phyloP scores from a whole-genome alignment of 1,284 basidiomycete genomes.

The Trichosporon sp. region DNA sequence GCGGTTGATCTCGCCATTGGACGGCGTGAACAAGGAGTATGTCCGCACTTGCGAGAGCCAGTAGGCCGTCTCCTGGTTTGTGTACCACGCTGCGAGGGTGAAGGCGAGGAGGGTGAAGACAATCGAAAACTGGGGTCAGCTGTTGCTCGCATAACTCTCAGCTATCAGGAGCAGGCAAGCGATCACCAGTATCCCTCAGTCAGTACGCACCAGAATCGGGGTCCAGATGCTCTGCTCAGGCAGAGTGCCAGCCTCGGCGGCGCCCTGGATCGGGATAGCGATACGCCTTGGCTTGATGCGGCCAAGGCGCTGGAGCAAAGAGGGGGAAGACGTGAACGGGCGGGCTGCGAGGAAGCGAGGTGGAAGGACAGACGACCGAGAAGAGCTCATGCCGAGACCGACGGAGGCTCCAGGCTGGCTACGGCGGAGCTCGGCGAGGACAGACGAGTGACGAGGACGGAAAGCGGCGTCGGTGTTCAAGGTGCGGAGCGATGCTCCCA shows the following conservation, averaged over 20 bases:
- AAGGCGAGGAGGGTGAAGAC: constrained; percentile 35
- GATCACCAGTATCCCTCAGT: background rate
- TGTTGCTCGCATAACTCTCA: background rate
- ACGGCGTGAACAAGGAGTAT: constrained; percentile 26
- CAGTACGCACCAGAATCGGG: constrained; percentile 39
- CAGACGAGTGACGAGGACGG: background rate
- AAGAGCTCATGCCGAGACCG: background rate
- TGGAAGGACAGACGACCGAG: too few relatives aligned
- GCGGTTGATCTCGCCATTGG: constrained; percentile 34
- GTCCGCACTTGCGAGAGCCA: constrained; percentile 37
- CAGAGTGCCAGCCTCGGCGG: constrained; percentile 7
- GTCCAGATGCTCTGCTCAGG: constrained; percentile 17
- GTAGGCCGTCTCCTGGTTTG: constrained; percentile 38
- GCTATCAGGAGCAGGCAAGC: too few relatives aligned
- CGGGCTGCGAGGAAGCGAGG: constrained; percentile 3
- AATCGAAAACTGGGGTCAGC: constrained; percentile 35
- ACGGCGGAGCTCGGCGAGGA: background rate
- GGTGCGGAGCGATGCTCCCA: background rate
- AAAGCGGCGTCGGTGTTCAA: background rate
- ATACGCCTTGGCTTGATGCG: constrained; percentile 12
- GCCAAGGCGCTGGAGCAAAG: constrained; percentile 22
- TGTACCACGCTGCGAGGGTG: constrained; percentile 32
- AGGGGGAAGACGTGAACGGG: constrained; percentile 23
- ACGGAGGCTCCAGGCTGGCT: background rate
- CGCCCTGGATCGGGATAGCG: constrained; percentile 8